Conservation (phyloP, 78 protist species). For the Speleostelium caveatum region DNA sequence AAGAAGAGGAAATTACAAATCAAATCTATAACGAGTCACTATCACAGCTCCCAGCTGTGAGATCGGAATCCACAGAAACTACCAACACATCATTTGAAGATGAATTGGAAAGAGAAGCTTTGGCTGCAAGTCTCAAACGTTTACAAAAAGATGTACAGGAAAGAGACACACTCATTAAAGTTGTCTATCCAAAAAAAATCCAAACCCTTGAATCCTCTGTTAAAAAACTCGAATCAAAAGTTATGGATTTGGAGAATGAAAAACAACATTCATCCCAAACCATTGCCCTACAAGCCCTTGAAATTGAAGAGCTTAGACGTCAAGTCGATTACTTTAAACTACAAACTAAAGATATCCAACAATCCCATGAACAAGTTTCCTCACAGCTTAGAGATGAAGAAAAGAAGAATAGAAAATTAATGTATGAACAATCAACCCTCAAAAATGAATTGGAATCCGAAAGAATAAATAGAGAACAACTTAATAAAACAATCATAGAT, state of each 20-base stretch:
- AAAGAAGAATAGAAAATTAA: background rate
- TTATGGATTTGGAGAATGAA: constrained; percentile 17
- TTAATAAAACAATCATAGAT: constrained; percentile 1
- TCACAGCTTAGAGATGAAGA: constrained; percentile 23
- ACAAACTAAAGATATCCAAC: background rate
- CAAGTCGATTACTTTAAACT: constrained; percentile 23
- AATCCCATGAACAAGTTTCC: background rate
- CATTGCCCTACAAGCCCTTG: constrained; percentile 23
- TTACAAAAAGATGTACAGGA: constrained; percentile 19
- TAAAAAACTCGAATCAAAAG: constrained; percentile 21
- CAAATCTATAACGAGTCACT: constrained; percentile 3
- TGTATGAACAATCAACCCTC: constrained; percentile 6
- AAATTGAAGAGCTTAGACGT: constrained; percentile 46
- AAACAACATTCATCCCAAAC: constrained; percentile 15
- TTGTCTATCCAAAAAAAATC: constrained; percentile 63
- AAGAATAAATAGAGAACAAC: background rate
- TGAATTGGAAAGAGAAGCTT: constrained; percentile 26
- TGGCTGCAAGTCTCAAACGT: constrained; percentile 1
- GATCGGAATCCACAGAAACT: background rate
- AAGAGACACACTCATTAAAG: constrained; percentile 37
- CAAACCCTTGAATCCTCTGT: constrained; percentile 14
- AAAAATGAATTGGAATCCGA: constrained; percentile 24
- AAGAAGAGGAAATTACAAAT: constrained; percentile 28
- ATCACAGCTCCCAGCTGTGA: background rate
- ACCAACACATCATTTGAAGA: background rate